Percentiles rank a stretch among this genome's conserved stretches.
Conservation (phyloP, 2,329 filamentous ascomycete genomes). For the Lanzia echinophila region DNA sequence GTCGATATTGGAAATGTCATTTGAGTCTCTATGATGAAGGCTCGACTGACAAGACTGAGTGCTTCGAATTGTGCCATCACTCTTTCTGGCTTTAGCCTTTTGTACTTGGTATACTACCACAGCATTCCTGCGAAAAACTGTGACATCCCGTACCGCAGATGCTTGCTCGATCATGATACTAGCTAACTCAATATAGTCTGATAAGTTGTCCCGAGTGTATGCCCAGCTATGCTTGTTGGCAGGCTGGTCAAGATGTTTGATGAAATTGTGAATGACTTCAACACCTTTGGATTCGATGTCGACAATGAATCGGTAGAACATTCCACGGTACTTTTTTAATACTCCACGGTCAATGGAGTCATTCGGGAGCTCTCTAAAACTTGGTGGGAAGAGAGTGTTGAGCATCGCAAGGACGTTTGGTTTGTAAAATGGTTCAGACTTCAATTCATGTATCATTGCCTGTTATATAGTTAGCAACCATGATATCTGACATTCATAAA, state of each 20-base stretch:
- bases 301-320: constrained; percentile 21
- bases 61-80: no score
- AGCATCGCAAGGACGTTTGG: constrained; percentile 25
- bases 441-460: constrained; percentile 24
- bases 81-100: not conserved
- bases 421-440: constrained; percentile 17
- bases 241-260: constrained; percentile 12
- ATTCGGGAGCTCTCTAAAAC: constrained; percentile 19
- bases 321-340: constrained; percentile 19
- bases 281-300: constrained; percentile 14
- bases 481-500: not conserved
- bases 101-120: not conserved
- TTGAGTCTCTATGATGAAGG: no score
- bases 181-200: constrained; percentile 19
- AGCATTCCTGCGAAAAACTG: constrained; percentile 9
- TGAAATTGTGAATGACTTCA: constrained; percentile 14
- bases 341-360: constrained; percentile 13
- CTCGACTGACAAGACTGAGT: not conserved
- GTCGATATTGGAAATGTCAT: not conserved
- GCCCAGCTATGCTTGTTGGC: constrained; percentile 19
- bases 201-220: constrained; percentile 13
- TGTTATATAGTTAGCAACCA: constrained; percentile 10
- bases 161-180: constrained; percentile 24
- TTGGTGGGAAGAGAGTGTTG: constrained; percentile 28
- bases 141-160: constrained; percentile 11